Evolutionary conservation across 2,329 filamentous ascomycete genomes (phyloP), one percentile per base, ranked within the genome.

Genomic region (Sporothrix brasiliensis): DNA sequence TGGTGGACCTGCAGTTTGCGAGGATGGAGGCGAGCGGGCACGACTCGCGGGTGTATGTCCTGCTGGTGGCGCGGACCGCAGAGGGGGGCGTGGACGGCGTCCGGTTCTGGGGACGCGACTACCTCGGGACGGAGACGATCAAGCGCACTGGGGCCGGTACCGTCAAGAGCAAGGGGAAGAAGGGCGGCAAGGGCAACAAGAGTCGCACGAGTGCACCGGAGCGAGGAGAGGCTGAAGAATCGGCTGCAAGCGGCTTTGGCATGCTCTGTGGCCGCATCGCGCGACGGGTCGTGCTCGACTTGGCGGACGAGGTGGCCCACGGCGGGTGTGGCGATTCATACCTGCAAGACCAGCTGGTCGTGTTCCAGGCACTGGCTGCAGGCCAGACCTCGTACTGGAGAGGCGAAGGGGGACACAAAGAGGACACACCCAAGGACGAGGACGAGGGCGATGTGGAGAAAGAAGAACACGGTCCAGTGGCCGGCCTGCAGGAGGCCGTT

Each of bases 321-420:
- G 71, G 81, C 2, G 83, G 85, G 0, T 79, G 83, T 1, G 83
- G 87, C 7, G 88, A 90, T 73, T 81, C 85, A 73, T 82, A 84
- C 75, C 79, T 89, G 16, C 86, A 89, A 77, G 88, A 89, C 76
- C 88, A 90, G 76, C 74, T 90, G 30, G 79, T 89, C 3, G 79
- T 87, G 21, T 88, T 89, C 74, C 87, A 90, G 76, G 85, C 85
- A 4, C 78, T 90, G 11, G 84, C 86, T 1, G 80, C 83, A 14
- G 87, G 85, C 0, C 79, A 76, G 67, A 86, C 86, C 13, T 83
- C 80, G 3, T 84, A 87, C 70, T 80, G 79, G 13, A 75, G 79
- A 52, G 68, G 73, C 67, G 74, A 76, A 47, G n/a, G 65, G 41
- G 14, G 41, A 16, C 2, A 7, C 4, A 16, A 70, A 49, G 72